Percentiles rank a stretch among this genome's conserved stretches.
Conservation (phyloP, 2,329 filamentous ascomycete genomes). For the Fusarium pininemorale region DNA sequence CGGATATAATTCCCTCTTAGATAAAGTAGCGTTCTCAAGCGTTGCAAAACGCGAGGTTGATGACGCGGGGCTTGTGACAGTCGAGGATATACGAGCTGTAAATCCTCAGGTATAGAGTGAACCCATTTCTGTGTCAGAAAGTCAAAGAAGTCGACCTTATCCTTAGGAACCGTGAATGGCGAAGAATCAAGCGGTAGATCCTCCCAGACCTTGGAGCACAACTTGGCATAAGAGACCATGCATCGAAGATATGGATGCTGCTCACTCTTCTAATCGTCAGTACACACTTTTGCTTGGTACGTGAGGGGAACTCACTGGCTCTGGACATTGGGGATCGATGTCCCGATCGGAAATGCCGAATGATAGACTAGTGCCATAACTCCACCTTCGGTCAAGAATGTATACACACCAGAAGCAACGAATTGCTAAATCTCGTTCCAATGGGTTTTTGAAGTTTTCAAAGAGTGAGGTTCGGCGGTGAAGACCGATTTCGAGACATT, state of each 20-base stretch:
- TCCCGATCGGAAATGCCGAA: constrained; percentile 6
- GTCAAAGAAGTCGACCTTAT: constrained; percentile 8
- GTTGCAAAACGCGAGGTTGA: background rate
- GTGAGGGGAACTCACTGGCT: background rate
- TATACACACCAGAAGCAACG: constrained; percentile 13
- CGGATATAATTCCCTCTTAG: constrained; percentile 5
- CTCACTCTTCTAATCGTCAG: background rate
- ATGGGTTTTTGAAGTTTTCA: background rate
- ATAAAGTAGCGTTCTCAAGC: background rate
- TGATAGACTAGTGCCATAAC: background rate
- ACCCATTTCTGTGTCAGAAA: constrained; percentile 13
- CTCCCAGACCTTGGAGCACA: constrained; percentile 10
- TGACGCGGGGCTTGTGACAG: constrained; percentile 2
- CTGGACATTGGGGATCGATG: background rate
- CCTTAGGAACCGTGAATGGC: background rate
- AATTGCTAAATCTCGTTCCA: background rate
- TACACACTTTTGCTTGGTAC: accelerated
- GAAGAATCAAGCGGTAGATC: constrained; percentile 4
- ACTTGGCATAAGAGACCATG: background rate
- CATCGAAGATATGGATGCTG: background rate
- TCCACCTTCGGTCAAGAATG: constrained; percentile 2
- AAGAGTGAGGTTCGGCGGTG: constrained; percentile 1
- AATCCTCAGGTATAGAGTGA: background rate
- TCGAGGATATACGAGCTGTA: constrained; percentile 8
- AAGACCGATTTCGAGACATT: background rate